These are phyloP conservation scores for Insectozyma bohioensis DNA, from an alignment of 1,139 yeast genomes.

Conservation along the genomic window DNA sequence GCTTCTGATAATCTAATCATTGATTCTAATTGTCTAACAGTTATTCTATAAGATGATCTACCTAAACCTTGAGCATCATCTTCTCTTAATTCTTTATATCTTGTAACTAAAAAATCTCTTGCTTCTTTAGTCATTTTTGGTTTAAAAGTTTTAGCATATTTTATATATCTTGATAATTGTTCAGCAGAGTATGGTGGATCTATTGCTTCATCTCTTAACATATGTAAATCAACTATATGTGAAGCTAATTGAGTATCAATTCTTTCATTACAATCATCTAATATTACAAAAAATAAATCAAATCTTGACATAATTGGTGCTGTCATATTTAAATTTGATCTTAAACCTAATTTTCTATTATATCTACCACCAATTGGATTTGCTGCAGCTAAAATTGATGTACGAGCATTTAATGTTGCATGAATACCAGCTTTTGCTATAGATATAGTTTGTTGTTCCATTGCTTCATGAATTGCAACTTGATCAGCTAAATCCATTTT, in stretches of 20 bases:
- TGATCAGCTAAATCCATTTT: constrained; percentile 96
- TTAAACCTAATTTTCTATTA: constrained; percentile 77
- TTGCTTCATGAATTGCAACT: constrained; percentile 99
- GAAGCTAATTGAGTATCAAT: constrained; percentile 87
- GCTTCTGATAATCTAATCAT: constrained; percentile 94
- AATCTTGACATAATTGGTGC: constrained; percentile 99
- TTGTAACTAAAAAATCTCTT: constrained; percentile 69
- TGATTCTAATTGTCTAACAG: constrained; percentile 95
- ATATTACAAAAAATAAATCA: constrained; percentile 89
- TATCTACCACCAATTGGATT: constrained; percentile 96
- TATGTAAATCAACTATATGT: constrained; percentile 91
- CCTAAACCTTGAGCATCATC: constrained; percentile 95
- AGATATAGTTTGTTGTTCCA: constrained; percentile 98
- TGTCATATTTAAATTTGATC: constrained; percentile 94
- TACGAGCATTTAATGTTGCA: constrained; percentile 94
- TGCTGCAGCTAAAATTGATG: constrained; percentile 96
- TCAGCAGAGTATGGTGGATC: constrained; percentile 89
- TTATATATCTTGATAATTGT: constrained; percentile 83
- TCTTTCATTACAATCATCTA: constrained; percentile 93
- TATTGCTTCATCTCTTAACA: constrained; percentile 88
- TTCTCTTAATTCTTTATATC: constrained; percentile 83
- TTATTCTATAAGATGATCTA: constrained; percentile 84
- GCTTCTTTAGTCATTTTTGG: constrained; percentile 87
- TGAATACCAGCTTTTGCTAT: constrained; percentile 98
- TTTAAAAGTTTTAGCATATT: constrained; percentile 89